Evolutionary conservation across 2,329 filamentous ascomycete genomes (phyloP).

Genomic region (Beauveria pseudobassiana): DNA sequence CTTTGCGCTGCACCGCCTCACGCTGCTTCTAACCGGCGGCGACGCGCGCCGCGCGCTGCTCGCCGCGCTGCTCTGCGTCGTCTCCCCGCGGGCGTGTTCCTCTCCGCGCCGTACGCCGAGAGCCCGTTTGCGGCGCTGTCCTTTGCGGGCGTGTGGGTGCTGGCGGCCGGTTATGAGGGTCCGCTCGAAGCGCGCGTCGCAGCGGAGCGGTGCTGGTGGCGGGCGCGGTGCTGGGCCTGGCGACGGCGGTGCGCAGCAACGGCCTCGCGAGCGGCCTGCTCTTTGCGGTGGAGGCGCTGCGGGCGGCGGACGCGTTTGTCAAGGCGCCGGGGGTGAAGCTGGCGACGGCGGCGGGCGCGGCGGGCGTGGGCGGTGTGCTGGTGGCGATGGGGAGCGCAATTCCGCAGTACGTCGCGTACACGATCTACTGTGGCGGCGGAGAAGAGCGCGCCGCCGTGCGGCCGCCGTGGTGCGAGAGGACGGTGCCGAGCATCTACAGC

Average conservation of each 20-base stretch:
- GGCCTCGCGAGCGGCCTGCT: slow-evolving; percentile 74
- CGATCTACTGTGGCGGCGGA: slow-evolving; percentile 51
- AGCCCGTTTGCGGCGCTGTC: slow-evolving; percentile 70
- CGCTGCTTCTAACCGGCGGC: slow-evolving; percentile 43
- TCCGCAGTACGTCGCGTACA: slow-evolving; percentile 72
- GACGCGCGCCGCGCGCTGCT: slow-evolving; percentile 54
- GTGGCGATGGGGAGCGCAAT: slow-evolving; percentile 60
- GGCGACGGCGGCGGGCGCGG: slow-evolving; percentile 46
- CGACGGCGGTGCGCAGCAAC: slow-evolving; percentile 74
- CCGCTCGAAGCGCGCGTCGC: slow-evolving; percentile 22
- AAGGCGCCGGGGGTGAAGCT: slow-evolving; percentile 25
- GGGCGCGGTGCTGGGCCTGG: slow-evolving; percentile 62
- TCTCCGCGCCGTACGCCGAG: slow-evolving; percentile 82
- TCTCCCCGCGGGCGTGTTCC: slow-evolving; percentile 83
- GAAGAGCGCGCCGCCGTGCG: slow-evolving; percentile 30
- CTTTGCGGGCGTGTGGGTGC: slow-evolving; percentile 65
- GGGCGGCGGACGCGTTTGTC: slow-evolving; percentile 23
- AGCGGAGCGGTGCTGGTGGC: slow-evolving; percentile 51
- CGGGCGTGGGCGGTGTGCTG: slow-evolving; percentile 58
- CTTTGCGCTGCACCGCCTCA: slow-evolving; percentile 62
- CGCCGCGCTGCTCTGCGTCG: slow-evolving; percentile 65
- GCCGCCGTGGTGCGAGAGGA: slow-evolving; percentile 66
- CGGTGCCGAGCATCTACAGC: slow-evolving; percentile 79
- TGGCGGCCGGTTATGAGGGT: slow-evolving; percentile 40
- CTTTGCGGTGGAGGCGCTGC: slow-evolving; percentile 56